phyloP scores from a whole-genome alignment of 1,284 basidiomycete species.

The Ganoderma boninense region DNA sequence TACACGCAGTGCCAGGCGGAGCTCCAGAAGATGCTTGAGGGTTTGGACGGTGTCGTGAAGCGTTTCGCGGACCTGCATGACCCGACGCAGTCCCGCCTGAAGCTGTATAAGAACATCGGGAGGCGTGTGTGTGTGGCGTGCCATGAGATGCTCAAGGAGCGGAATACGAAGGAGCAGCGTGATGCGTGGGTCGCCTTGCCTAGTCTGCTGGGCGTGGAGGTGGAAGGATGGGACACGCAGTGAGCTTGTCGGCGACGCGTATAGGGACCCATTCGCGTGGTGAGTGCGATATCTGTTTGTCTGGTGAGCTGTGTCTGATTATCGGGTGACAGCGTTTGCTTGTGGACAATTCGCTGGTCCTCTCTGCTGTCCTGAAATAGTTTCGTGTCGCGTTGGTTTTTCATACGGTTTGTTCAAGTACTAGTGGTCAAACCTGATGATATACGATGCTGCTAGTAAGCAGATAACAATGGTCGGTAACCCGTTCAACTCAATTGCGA shows the following conservation, averaged over 20 bases:
- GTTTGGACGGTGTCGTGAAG: not conserved
- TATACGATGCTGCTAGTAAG: too few relatives aligned
- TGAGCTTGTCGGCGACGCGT: not conserved
- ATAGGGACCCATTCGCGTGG: not conserved
- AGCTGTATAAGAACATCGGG: not conserved
- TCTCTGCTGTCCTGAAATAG: too few relatives aligned
- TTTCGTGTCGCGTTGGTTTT: too few relatives aligned
- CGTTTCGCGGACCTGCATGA: conserved; percentile 4
- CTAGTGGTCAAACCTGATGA: too few relatives aligned
- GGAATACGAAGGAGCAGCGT: not conserved
- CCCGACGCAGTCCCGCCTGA: not conserved
- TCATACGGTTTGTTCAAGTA: too few relatives aligned
- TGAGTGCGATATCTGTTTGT: not conserved
- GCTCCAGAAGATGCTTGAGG: not conserved
- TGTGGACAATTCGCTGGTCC: too few relatives aligned
- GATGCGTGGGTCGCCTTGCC: not conserved
- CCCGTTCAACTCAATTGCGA: too few relatives aligned
- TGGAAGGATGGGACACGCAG: not conserved
- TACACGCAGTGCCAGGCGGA: not conserved
- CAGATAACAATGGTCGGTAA: too few relatives aligned
- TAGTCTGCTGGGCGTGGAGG: not conserved
- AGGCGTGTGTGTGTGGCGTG: not conserved
- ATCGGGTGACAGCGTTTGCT: too few relatives aligned
- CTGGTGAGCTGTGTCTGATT: too few relatives aligned
- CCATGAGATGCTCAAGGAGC: not conserved